These are phyloP conservation scores for Sclerotinia sclerotiorum DNA, from an alignment of 2,329 filamentous ascomycete genomes.

Conservation along the genomic window DNA sequence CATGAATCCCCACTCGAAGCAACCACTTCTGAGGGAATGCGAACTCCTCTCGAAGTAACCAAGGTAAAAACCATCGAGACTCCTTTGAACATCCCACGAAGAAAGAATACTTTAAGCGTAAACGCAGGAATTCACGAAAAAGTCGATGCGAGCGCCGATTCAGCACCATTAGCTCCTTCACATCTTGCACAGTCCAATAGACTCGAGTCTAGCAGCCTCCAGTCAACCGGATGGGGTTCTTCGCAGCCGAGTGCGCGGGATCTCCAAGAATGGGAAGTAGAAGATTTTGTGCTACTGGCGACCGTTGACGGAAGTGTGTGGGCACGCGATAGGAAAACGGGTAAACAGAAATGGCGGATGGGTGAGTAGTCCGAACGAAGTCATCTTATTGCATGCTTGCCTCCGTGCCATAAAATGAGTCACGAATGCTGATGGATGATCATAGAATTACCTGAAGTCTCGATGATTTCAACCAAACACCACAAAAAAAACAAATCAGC, in stretches of 20 bases:
- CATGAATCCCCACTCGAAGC: slow-evolving; percentile 39
- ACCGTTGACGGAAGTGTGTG: slow-evolving; percentile 98
- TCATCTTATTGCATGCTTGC: neutral
- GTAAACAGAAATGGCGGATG: slow-evolving; percentile 69
- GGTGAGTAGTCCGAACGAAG: slow-evolving; percentile 8
- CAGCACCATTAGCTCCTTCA: slow-evolving; percentile 93
- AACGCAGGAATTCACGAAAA: slow-evolving; percentile 40
- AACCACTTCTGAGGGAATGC: slow-evolving; percentile 32
- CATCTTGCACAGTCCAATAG: slow-evolving; percentile 91
- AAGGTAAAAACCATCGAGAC: slow-evolving; percentile 39
- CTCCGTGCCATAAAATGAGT: slow-evolving; percentile 37
- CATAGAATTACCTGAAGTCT: slow-evolving; percentile 44
- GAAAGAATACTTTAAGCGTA: slow-evolving; percentile 38
- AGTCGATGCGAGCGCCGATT: slow-evolving; percentile 87
- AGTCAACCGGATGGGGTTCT: slow-evolving; percentile 69
- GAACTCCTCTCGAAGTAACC: slow-evolving; percentile 36
- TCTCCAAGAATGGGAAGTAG: slow-evolving; percentile 98
- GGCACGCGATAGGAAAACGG: slow-evolving; percentile 84
- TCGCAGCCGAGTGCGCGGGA: slow-evolving; percentile 84
- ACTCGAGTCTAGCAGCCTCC: slow-evolving; percentile 62
- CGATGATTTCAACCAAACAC: slow-evolving; percentile 89
- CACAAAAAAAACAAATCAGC: slow-evolving; percentile 67
- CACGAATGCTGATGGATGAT: slow-evolving; percentile 65
- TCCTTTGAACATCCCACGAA: slow-evolving; percentile 35
- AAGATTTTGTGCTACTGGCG: slow-evolving; percentile 99